These are phyloP conservation scores for Scheffersomyces segobiensis DNA, from an alignment of 1,139 yeast species.

Conservation along the genomic window DNA sequence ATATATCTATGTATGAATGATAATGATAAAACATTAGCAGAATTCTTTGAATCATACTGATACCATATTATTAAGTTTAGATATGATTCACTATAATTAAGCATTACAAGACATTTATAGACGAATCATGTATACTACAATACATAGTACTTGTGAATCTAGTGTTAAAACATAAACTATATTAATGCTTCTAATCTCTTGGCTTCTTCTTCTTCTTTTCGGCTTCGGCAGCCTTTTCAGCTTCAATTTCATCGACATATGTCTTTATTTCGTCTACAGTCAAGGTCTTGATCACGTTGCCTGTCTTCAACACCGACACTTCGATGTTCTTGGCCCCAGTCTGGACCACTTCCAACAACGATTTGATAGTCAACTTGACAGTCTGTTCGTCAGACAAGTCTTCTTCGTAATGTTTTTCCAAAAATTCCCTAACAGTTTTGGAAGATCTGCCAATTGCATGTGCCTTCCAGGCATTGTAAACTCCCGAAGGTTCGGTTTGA, in stretches of 20 bases:
- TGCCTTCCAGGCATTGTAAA: slow-evolving; percentile 98
- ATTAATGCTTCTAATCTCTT: slow-evolving; percentile 28
- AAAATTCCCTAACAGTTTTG: slow-evolving; percentile 91
- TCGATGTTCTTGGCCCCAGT: slow-evolving; percentile 97
- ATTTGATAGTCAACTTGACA: slow-evolving; percentile 77
- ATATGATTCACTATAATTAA: background rate
- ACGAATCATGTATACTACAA: background rate
- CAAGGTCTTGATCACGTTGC: slow-evolving; percentile 52
- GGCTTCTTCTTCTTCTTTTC: slow-evolving; percentile 76
- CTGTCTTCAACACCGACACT: slow-evolving; percentile 81
- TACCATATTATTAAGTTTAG: too few relatives aligned
- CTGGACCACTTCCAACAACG: slow-evolving; percentile 93
- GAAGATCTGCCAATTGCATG: slow-evolving; percentile 95
- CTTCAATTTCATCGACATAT: slow-evolving; percentile 82
- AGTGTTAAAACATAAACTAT: background rate
- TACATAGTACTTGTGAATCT: background rate
- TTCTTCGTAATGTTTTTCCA: slow-evolving; percentile 86
- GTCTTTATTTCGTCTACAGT: slow-evolving; percentile 73
- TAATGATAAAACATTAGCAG: background rate
- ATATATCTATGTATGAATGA: background rate
- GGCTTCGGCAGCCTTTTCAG: slow-evolving; percentile 87
- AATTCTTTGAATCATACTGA: too few relatives aligned
- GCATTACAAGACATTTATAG: background rate
- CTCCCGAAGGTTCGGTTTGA: slow-evolving; percentile 97
- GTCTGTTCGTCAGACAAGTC: slow-evolving; percentile 74